Evolutionary conservation across 164 flowering plant species (phyloP).

Genomic region (Tetrastigma voinierianum): DNA sequence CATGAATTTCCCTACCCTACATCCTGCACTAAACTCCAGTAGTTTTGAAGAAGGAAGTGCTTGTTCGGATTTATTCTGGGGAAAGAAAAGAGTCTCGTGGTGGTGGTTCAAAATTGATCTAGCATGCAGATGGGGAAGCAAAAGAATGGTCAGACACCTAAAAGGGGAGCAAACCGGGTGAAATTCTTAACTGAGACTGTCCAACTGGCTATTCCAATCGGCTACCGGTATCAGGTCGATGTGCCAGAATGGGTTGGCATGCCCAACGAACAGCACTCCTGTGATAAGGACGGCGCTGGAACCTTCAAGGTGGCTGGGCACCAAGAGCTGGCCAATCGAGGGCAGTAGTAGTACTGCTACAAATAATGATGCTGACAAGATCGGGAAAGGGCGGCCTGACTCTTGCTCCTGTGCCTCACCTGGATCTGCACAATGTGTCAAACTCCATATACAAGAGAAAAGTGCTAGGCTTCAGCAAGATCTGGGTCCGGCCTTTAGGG

Average conservation of each 20-base stretch:
- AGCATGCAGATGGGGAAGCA: no score
- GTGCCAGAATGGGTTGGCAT: neutral
- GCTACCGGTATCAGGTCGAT: slow-evolving; percentile 14
- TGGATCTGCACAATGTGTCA: slow-evolving; percentile 32
- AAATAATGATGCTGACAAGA: neutral
- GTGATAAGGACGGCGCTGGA: neutral
- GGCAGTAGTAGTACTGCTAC: neutral
- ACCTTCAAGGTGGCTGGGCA: neutral
- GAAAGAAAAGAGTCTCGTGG: no score
- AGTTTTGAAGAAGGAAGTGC: no score
- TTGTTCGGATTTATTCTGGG: no score
- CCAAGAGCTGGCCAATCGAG: neutral
- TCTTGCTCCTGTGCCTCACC: slow-evolving; percentile 23
- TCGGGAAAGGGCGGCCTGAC: slow-evolving; percentile 18
- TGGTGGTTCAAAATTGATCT: no score
- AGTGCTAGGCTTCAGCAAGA: slow-evolving; percentile 21
- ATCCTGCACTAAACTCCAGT: no score
- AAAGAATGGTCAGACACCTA: no score
- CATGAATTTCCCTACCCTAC: no score
- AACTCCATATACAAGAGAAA: slow-evolving; percentile 24
- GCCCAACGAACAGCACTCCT: neutral
- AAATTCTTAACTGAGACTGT: neutral
- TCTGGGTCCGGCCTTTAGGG: slow-evolving; percentile 35
- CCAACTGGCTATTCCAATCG: slow-evolving; percentile 13
- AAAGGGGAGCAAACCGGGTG: no score